phyloP scores from a whole-genome alignment of 2,329 filamentous ascomycete species.

The Dryadomyces quercus-mongolicae region DNA sequence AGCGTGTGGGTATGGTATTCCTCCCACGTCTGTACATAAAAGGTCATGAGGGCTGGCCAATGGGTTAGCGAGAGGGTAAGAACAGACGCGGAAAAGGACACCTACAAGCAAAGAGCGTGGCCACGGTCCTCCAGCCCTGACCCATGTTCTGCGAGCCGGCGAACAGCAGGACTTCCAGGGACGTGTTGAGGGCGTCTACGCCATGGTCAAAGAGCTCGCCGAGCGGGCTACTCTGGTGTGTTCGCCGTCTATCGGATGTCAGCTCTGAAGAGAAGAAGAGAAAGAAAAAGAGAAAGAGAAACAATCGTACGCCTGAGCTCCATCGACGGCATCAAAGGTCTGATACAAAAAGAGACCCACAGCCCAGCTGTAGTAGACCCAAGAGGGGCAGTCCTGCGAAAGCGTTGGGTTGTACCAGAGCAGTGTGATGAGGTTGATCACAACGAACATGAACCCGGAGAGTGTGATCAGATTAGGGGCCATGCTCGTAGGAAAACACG shows the following conservation, averaged over 20 bases:
- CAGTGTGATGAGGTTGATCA: conserved; percentile 80
- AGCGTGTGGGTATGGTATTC: conserved; percentile 97
- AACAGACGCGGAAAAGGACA: conserved; percentile 5
- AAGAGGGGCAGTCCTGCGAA: conserved; percentile 83
- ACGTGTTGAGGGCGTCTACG: conserved; percentile 92
- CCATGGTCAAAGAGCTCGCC: conserved; percentile 97
- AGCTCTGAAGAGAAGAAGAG: conserved; percentile 12
- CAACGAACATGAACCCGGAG: conserved; percentile 78
- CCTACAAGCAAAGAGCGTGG: conserved; percentile 71
- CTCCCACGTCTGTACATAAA: conserved; percentile 98
- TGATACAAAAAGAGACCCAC: conserved; percentile 89
- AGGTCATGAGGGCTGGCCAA: conserved; percentile 68
- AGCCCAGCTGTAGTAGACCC: conserved; percentile 93
- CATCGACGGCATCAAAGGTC: conserved; percentile 96
- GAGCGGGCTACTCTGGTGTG: conserved; percentile 80
- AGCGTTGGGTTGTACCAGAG: conserved; percentile 94
- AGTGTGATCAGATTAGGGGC: conserved; percentile 82
- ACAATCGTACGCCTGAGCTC: conserved; percentile 81
- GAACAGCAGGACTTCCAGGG: conserved; percentile 86
- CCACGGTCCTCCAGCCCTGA: conserved; percentile 79
- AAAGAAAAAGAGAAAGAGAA: no score
- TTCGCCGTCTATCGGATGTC: conserved; percentile 52
- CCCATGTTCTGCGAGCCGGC: conserved; percentile 87
- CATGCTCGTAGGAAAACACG: conserved; percentile 92
- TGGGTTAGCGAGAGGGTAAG: not conserved